Conservation (phyloP, 768 basidiomycete genomes). For the Hemileccinum impolitum region DNA sequence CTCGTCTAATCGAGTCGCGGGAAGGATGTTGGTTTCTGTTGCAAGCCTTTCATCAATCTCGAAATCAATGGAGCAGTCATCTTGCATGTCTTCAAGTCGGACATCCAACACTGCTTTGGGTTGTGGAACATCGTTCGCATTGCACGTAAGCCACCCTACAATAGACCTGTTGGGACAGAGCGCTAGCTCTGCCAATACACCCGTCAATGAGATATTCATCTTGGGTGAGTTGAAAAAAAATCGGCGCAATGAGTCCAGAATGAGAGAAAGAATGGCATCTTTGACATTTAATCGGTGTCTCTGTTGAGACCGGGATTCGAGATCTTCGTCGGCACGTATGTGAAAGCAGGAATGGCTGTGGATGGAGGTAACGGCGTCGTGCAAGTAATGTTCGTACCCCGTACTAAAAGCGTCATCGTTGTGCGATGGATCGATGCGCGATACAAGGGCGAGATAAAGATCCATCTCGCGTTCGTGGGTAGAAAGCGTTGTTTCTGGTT, state of each 20-base stretch:
- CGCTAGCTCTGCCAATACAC: conserved; percentile 74
- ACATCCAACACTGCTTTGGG: conserved; percentile 6
- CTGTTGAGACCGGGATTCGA: conserved; percentile 36
- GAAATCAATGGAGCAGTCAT: conserved; percentile 82
- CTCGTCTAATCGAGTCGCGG: conserved; percentile 68
- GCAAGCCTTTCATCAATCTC: conserved; percentile 62
- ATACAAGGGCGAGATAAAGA: conserved; percentile 73
- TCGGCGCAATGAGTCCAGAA: conserved; percentile 66
- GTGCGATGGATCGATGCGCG: conserved; percentile 71
- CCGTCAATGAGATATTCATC: conserved; percentile 85
- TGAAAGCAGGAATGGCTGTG: conserved; percentile 62
- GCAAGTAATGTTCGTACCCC: conserved; percentile 79
- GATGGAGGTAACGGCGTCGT: conserved; percentile 67
- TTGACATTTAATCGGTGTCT: conserved; percentile 79
- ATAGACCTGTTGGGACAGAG: conserved; percentile 84
- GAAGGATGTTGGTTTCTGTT: conserved; percentile 53
- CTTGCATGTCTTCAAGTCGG: conserved; percentile 48
- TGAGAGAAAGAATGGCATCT: conserved; percentile 67
- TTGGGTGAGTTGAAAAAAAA: conserved; percentile 89
- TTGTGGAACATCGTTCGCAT: conserved; percentile 38
- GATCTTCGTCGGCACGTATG: conserved; percentile 40
- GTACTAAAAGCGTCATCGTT: conserved; percentile 75
- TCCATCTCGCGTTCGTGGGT: conserved; percentile 84
- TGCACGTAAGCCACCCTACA: conserved; percentile 85
- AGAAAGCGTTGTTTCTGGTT: conserved; percentile 71